Base-by-base conservation (phyloP, 208 protist species). In the Leishmania mexicana region DNA sequence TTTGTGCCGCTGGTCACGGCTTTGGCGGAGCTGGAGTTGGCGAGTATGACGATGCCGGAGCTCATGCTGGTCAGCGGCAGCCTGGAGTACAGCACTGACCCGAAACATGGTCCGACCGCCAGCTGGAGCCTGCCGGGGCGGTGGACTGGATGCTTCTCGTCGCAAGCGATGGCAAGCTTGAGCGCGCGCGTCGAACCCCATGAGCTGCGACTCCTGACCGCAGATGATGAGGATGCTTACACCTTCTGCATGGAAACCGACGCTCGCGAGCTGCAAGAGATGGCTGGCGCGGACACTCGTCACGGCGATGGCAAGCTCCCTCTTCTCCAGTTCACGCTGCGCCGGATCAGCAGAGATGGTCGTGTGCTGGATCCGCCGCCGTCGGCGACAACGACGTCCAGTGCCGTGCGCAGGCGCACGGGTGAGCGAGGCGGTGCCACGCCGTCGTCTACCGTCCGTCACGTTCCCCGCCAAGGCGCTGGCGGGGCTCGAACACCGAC, bases 121-220 rank as follows among this genome's bases (percentile, higher is more conserved):
- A 76, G 35, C 19, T 62, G 51, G 73, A 40, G 73, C 1, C 73
- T 62, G 28, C 51, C 3, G 51, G 51, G 70, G 28, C 70, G 70
- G 28, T 15, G 38, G 21, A 35, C 24, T 51, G 70, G 11, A 17
- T 74, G 70, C 42, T 74, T 54, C 6, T 53, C 13, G 45, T 45
- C 45, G 28, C 19, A 74, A 3, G 54, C 70, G 3, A 74, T 74
- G 47, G 13, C 0, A 15, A 58, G 73, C 6, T 62, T 76, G 35
- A 76, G 47, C 17, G 73, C 73, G 15, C 73, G 73, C 51, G 21
- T 76, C 31, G 19, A 40, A 1, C 73, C 73, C 15, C 51, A 76
- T 35, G 73, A 76, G 73, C 49, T 76, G 73, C 53, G 73, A 15
- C 73, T 76, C 13, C 73, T 62, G 73, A 76, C 73, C 49, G 24